Conservation (phyloP, 208 protist genomes). For the Leishmania aethiopica region DNA sequence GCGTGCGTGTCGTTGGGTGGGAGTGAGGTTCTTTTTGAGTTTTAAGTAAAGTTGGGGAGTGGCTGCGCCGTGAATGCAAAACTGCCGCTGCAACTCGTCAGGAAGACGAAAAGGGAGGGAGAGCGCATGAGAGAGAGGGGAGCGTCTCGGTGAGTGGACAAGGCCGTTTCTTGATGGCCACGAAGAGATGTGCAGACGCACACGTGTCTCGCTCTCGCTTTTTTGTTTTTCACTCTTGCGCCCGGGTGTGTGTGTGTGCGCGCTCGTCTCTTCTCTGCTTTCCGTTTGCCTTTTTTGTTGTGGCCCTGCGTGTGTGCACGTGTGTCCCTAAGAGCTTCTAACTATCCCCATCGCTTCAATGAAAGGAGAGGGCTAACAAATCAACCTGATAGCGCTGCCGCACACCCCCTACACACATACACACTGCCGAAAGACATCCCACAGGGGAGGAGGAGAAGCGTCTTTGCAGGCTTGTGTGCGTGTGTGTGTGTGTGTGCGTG, state of each 20-base stretch:
- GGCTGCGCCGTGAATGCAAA: not conserved
- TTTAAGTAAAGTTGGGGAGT: not conserved
- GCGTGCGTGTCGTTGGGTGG: not conserved
- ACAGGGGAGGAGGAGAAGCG: not conserved
- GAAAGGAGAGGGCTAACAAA: not conserved
- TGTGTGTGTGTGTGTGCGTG: not conserved
- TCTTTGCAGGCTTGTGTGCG: not conserved
- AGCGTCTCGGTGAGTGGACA: not conserved
- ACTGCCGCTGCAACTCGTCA: not conserved
- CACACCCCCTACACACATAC: not conserved
- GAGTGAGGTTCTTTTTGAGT: not conserved
- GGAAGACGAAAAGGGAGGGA: not conserved
- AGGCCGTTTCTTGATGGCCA: not conserved
- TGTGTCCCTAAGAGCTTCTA: not conserved
- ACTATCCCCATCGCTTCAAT: not conserved
- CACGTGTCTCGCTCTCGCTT: not conserved
- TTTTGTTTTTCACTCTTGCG: not conserved
- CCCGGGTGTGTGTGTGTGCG: too few species aligned
- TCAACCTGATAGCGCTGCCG: not conserved
- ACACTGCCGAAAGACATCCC: not conserved
- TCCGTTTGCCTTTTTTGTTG: not conserved
- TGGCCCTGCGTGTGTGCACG: not conserved
- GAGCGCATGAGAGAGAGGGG: not conserved
- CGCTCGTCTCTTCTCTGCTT: not conserved
- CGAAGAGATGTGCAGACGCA: not conserved